Conservation (phyloP, 306 rosid genomes). For the Leucaena leucocephala region DNA sequence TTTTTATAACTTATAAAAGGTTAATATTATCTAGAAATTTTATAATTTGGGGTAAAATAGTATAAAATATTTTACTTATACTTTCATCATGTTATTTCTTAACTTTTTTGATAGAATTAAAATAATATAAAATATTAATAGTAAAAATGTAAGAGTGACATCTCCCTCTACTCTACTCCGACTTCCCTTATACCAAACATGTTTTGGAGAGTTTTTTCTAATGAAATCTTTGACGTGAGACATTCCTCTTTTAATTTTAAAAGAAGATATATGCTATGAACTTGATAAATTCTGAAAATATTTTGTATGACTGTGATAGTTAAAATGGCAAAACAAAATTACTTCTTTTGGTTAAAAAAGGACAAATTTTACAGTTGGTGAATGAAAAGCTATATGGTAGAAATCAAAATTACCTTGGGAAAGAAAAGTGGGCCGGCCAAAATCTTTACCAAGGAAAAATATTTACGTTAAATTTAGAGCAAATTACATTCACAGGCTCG, state of each 20-base stretch:
- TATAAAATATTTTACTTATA: too few species aligned
- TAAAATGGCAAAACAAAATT: background rate
- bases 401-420: conserved; percentile 30
- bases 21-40: too few species aligned
- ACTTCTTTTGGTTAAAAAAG: background rate
- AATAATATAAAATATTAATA: too few species aligned
- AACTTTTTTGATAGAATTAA: too few species aligned
- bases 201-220: background rate
- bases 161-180: too few species aligned
- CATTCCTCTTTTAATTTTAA: background rate
- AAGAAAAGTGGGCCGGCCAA: conserved; percentile 23
- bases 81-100: too few species aligned
- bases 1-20: too few species aligned
- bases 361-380: background rate
- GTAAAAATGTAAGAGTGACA: too few species aligned
- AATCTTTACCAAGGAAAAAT: conserved; percentile 10
- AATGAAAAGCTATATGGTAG: background rate
- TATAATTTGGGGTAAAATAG: too few species aligned
- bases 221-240: background rate
- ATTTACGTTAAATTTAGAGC: background rate
- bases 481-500: background rate
- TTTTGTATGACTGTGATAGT: background rate
- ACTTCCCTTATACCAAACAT: too few species aligned
- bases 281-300: background rate
- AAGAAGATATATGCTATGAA: background rate